phyloP scores from a whole-genome alignment of 202 grass and related monocot genomes.

The Panicum hallii region DNA sequence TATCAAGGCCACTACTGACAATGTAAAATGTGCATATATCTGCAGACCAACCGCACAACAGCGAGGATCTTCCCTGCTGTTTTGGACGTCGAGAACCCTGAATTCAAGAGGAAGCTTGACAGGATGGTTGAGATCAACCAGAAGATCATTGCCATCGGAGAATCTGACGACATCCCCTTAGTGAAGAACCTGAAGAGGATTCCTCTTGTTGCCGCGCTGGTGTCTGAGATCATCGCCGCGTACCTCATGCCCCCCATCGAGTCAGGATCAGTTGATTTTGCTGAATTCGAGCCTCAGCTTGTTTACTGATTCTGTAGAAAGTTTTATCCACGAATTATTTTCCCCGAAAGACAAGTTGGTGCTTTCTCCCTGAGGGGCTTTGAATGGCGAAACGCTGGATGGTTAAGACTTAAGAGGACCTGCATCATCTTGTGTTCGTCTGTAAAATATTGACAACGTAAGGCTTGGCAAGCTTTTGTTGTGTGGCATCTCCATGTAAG shows the following conservation, averaged over 20 bases:
- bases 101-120: slow-evolving; percentile 97
- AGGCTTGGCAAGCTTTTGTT: slow-evolving; percentile 34
- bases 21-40: slow-evolving; percentile 26
- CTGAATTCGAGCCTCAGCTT: slow-evolving; percentile 87
- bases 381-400: slow-evolving; percentile 41
- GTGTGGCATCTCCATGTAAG: slow-evolving; percentile 39
- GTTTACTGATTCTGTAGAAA: slow-evolving; percentile 76
- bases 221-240: slow-evolving; percentile 83
- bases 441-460: slow-evolving; percentile 52
- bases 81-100: slow-evolving; percentile 86
- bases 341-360: slow-evolving; percentile 33
- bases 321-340: slow-evolving; percentile 28
- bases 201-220: slow-evolving; percentile 75
- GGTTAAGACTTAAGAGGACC: slow-evolving; percentile 42
- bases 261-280: slow-evolving; percentile 92
- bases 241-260: slow-evolving; percentile 97
- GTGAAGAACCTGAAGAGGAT: slow-evolving; percentile 96
- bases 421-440: slow-evolving; percentile 47
- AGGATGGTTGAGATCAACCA: slow-evolving; percentile 85
- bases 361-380: slow-evolving; percentile 22
- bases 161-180: slow-evolving; percentile 60
- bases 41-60: slow-evolving; percentile 94
- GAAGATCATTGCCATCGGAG: slow-evolving; percentile 63
- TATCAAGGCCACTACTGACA: slow-evolving; percentile 12
- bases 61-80: slow-evolving; percentile 97